These are phyloP conservation scores for Adansonia madagascariensis DNA, from an alignment of 441 rosid genomes.

Conservation along the genomic window DNA sequence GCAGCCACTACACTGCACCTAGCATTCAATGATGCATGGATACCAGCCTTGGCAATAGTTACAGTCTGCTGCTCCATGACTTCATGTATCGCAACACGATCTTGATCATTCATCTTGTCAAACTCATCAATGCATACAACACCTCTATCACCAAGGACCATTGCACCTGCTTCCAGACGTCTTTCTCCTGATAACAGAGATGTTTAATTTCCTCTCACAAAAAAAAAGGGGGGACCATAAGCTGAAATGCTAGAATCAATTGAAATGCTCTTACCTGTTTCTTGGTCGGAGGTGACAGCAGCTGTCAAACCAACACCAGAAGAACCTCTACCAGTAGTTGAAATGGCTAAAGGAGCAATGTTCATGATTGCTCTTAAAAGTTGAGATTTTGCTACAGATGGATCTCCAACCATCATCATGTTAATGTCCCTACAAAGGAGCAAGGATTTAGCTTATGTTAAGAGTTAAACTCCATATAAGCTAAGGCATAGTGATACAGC, in stretches of 20 bases:
- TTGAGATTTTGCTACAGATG: slow-evolving; percentile 98
- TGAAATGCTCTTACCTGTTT: slow-evolving; percentile 63
- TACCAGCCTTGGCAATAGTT: slow-evolving; percentile 98
- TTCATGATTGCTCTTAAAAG: slow-evolving; percentile 94
- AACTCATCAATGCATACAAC: slow-evolving; percentile 96
- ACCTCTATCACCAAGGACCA: slow-evolving; percentile 99
- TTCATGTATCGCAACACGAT: slow-evolving; percentile 98
- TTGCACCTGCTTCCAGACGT: slow-evolving; percentile 98
- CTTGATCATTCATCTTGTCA: slow-evolving; percentile 98
- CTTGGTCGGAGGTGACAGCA: slow-evolving; percentile 98
- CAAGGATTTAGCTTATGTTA: slow-evolving; percentile 1
- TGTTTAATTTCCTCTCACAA: slow-evolving; percentile 16
- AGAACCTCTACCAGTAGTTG: slow-evolving; percentile 99
- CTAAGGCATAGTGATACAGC: neutral
- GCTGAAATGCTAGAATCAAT: slow-evolving; percentile 3
- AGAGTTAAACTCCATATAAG: slow-evolving; percentile 4
- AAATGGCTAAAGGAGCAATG: slow-evolving; percentile 95
- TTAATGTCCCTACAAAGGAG: slow-evolving; percentile 74
- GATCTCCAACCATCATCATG: slow-evolving; percentile 99
- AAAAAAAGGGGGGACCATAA: slow-evolving; percentile 1
- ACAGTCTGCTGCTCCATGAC: slow-evolving; percentile 99
- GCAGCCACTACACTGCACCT: slow-evolving; percentile 99
- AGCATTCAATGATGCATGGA: slow-evolving; percentile 98
- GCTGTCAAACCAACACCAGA: slow-evolving; percentile 99
- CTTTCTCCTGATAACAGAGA: slow-evolving; percentile 71